phyloP scores from a whole-genome alignment of 768 basidiomycete genomes.

The Sarcomyxa edulis region DNA sequence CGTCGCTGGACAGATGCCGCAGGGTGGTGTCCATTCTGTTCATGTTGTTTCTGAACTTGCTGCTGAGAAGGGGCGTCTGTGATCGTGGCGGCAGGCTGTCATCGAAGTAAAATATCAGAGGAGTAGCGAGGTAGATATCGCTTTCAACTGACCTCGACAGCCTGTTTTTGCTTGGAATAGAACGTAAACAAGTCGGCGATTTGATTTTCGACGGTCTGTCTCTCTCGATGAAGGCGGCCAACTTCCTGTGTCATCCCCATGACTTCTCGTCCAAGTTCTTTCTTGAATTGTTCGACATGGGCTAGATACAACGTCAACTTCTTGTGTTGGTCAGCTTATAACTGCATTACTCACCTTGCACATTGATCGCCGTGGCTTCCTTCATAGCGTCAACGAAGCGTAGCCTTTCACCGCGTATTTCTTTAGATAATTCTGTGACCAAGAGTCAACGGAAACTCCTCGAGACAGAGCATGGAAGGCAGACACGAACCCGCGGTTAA shows the following conservation, averaged over 20 bases:
- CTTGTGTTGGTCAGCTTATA: too few relatives aligned
- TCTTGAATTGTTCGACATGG: slow-evolving; percentile 86
- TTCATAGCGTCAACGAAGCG: slow-evolving; percentile 95
- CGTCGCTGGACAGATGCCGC: slow-evolving; percentile 19
- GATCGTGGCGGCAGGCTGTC: too few relatives aligned
- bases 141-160: neutral
- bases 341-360: slow-evolving; percentile 54
- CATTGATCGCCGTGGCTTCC: slow-evolving; percentile 84
- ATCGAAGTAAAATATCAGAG: too few relatives aligned
- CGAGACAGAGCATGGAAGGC: neutral
- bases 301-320: slow-evolving; percentile 44
- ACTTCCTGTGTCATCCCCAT: slow-evolving; percentile 71
- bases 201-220: slow-evolving; percentile 60
- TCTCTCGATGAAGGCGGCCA: slow-evolving; percentile 57
- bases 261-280: slow-evolving; percentile 72
- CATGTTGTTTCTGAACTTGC: too few relatives aligned
- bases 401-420: slow-evolving; percentile 81
- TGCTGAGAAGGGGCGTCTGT: too few relatives aligned
- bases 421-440: slow-evolving; percentile 68
- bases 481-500: slow-evolving; percentile 51
- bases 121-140: neutral
- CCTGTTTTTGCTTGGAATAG: slow-evolving; percentile 49
- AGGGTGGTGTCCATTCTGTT: too few relatives aligned
- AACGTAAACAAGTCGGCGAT: slow-evolving; percentile 72
- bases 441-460: neutral